Base-by-base conservation (phyloP, 345 rosid genomes). In the Carallia brachiata region DNA sequence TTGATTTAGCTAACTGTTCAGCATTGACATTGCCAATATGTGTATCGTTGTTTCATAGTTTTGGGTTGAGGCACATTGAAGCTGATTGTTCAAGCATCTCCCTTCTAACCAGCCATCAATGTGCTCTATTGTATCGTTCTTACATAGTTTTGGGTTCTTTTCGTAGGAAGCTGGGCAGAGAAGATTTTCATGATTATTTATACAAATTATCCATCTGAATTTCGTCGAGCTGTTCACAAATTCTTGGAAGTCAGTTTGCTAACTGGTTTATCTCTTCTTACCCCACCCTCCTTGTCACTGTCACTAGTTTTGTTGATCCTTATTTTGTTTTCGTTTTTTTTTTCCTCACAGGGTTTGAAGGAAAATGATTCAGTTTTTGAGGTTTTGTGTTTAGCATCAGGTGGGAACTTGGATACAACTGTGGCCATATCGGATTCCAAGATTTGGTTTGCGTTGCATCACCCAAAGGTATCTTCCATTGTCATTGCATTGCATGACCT, bases 401-500 rank as follows among this genome's bases (percentile, higher is more conserved):
- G 83, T 70, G 87, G 84, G 69, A 83, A 84, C 74, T 61, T 80
- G 73, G 88, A 87, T 80, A 69, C 69, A 37, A 73, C 92, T 37
- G 44, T 70, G 17, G 73, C 81, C 9, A 32, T 80, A 40, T 77
- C 88, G 63, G 96, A 86, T 80, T 86, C 98, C 59, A 92, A 89
- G 79, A 78, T 88, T 62, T 92, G 93, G 99, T 83, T 92, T 79
- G 83, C 86, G 52, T 80, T 93, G 72, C 86, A 89, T 81, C 98
- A 95, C 80, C 99, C 97, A 15, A 85, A 74, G 97, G 99, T 95
- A 84, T 73, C 48, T 61, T 67, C 32, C 61, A 27, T 32, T 23
- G 57, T 37, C 67, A 48, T 68, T 61, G 58, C 10, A 30, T 72
- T 10, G 63, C 52, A 37, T 44, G 55, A 31, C 61, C 59, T 40